Evolutionary conservation across 257 asterid genomes (phyloP).

Genomic region (Leptodermis oblonga): DNA sequence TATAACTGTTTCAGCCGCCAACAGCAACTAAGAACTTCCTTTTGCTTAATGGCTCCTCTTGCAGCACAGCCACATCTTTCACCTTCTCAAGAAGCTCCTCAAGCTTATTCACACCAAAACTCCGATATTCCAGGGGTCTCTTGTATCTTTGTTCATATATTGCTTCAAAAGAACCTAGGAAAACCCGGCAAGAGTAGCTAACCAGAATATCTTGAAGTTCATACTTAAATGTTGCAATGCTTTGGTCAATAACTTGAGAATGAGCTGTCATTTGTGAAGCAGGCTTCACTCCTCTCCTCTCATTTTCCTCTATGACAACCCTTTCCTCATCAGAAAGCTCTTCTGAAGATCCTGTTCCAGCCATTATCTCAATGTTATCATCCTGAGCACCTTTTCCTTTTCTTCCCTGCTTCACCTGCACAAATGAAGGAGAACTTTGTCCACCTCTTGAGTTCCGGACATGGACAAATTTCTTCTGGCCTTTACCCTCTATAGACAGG

Average conservation of each 20-base stretch:
- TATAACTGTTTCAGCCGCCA: slow-evolving; percentile 38
- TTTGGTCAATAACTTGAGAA: slow-evolving; percentile 21
- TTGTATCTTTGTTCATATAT: slow-evolving; percentile 77
- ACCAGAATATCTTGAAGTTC: slow-evolving; percentile 93
- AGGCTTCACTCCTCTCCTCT: slow-evolving; percentile 21
- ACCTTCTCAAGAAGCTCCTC: slow-evolving; percentile 78
- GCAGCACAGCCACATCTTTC: slow-evolving; percentile 64
- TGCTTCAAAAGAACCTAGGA: slow-evolving; percentile 60
- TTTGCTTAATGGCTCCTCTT: slow-evolving; percentile 65
- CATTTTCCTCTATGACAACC: slow-evolving; percentile 30
- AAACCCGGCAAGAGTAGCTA: slow-evolving; percentile 69
- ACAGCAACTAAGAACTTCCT: slow-evolving; percentile 57
- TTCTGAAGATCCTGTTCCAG: slow-evolving; percentile 51
- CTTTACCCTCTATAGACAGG: slow-evolving; percentile 52
- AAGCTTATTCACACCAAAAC: slow-evolving; percentile 61
- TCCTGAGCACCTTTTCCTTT: slow-evolving; percentile 47
- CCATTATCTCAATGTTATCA: slow-evolving; percentile 27
- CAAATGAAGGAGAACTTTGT: slow-evolving; percentile 28
- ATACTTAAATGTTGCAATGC: slow-evolving; percentile 51
- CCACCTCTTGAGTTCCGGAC: slow-evolving; percentile 39
- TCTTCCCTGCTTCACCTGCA: slow-evolving; percentile 41
- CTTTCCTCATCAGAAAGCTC: slow-evolving; percentile 68
- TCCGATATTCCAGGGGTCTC: slow-evolving; percentile 54
- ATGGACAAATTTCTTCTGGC: slow-evolving; percentile 49
- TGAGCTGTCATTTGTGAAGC: slow-evolving; percentile 15